Conservation (phyloP, 2,329 filamentous ascomycete species). For the Colletotrichum kahawae region DNA sequence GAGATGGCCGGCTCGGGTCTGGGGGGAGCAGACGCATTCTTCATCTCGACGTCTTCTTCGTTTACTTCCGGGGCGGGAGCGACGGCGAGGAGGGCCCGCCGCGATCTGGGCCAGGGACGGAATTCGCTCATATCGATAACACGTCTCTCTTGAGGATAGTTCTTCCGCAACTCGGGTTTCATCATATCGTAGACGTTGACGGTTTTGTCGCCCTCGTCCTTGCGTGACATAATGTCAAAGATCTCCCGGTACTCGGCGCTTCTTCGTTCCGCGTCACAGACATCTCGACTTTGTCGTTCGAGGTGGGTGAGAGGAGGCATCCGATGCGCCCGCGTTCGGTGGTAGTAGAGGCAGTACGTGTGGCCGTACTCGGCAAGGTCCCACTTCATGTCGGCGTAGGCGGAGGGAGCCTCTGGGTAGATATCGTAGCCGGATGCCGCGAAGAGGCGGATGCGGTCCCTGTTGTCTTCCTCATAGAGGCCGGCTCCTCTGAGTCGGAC, state of each 20-base stretch:
- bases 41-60: neutral
- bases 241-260: neutral
- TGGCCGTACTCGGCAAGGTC: neutral
- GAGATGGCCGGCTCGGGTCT: too few relatives aligned
- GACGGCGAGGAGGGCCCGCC: neutral
- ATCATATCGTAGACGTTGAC: neutral
- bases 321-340: neutral
- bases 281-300: neutral
- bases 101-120: neutral
- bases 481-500: neutral
- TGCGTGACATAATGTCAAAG: neutral
- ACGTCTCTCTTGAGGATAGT: neutral
- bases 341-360: neutral
- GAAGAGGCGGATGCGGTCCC: neutral
- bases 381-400: neutral
- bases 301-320: neutral
- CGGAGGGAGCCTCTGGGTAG: neutral
- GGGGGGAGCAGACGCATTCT: neutral
- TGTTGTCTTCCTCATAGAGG: neutral
- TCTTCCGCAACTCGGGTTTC: neutral
- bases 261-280: neutral
- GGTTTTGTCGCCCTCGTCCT: neutral
- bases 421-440: neutral
- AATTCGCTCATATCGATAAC: neutral
- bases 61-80: neutral